Evolutionary conservation across 768 basidiomycete species (phyloP), one percentile per base, ranked within the genome.

Genomic region (Lyophyllum shimeji): DNA sequence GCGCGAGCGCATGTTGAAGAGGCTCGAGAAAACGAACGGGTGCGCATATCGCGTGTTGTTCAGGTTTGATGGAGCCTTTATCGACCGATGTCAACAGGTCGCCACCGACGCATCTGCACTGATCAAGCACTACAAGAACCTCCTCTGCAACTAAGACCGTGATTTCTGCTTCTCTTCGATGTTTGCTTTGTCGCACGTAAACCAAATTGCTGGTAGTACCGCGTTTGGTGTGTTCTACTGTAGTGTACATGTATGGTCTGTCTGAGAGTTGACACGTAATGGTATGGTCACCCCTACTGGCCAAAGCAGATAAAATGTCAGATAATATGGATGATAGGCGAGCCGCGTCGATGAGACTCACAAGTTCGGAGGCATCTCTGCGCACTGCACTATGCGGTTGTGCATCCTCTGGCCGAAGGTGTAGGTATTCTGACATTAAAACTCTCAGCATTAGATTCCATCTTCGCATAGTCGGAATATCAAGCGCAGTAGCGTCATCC

Each of bases 371-470:
- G 7, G 72, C 67, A 6, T 74, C 75, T 55, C 77, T 74, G 43
- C 69, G 70, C 4, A 76, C 50, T 0, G 58, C 56, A 47, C 55
- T 60, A 29, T 67, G 60, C 34, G 64, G 60, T 9, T 69, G 72
- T 9, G 70, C 71, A 48, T 76, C 68, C 23, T 78, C 71, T 0
- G 90, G 86, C 11, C 70, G 76, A 46, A 93, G 69, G 53, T 88
- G 81, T 1, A 98, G 80, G 70, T 98, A 99, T 72, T 98, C 97
- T 1, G 89, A 79, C 63, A 93, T 81, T 67, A 98, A 95, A 0
- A 97, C 83, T 29, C 96, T 80, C 37, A 98, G 67, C 50, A 99
- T 80, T 27, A 95, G 74, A 66, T 90, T 91, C 97, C 97, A 98
- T 21, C 90, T 79, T 45, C 86, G 82, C 80, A 98, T 82, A 0